Evolutionary conservation across 73 alveolate species (phyloP), one percentile per base, ranked within the genome.

Genomic region (Diophrys appendiculata): DNA sequence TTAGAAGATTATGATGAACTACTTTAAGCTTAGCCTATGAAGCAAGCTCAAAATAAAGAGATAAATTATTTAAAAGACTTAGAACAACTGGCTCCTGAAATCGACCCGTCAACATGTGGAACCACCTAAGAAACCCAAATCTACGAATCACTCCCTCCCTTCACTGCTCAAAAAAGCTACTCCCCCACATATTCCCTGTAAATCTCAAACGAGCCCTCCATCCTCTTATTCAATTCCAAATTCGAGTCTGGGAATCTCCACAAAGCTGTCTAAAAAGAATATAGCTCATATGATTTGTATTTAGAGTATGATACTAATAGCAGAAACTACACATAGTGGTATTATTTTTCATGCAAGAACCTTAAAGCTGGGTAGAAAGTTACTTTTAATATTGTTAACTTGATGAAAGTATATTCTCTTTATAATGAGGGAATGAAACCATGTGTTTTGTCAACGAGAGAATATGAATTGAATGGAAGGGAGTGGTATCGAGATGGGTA

Each of bases 381-480:
- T 26, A 86, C 72, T 34, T 76, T 93, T 33, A 88, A 69, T 68
- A 90, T 93, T 1, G 69, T 93, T 83, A 93, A 93, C 76, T 60
- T 93, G 73, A 82, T 91, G 72, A 94, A 94, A 78, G 78, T 76
- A 34, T 96, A 94, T 73, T 84, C 95, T 43, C 80, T 93, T 54
- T 94, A 91, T 75, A 91, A 89, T 65, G 77, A 83, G 69, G 98
- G 98, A 13, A 91, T 91, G 96, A 78, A 94, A 43, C 92, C 93
- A n/a, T 90, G 95, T 29, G 81, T 80, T 0, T 89, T 32, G 70
- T 81, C 94, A 1, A 68, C 52, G 60, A 83, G 91, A 72, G 67
- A 70, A 43, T 76, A 77, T 26, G 85, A 84, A 54, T 22, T 32
- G 14, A 34, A 31, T 0, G 34, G 69, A 55, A 18, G 18, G 3